Percentiles rank a stretch among this genome's conserved stretches.
phyloP scores from a whole-genome alignment of 2,329 filamentous ascomycete species.

The Diaporthe citri region DNA sequence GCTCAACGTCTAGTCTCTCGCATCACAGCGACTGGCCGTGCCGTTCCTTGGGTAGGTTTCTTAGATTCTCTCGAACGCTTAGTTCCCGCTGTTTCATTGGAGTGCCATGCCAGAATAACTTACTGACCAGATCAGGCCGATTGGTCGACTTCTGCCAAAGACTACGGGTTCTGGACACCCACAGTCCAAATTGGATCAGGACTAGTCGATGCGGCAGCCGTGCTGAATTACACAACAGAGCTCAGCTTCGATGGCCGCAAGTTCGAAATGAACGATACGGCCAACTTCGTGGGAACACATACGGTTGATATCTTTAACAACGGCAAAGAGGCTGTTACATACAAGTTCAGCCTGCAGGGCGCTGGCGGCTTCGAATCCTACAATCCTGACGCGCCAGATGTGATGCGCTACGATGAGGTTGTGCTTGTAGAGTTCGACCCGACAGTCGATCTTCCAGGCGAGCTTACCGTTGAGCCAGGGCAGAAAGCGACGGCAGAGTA shows the following conservation, averaged over 20 bases:
- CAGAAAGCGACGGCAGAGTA: constrained; percentile 39
- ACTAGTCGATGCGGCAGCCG: constrained; percentile 59
- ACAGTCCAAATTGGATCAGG: constrained; percentile 62
- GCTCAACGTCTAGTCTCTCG: not conserved
- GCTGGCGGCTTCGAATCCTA: constrained; percentile 37
- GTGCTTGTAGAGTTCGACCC: constrained; percentile 31
- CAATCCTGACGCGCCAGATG: not conserved
- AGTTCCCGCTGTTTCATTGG: not conserved
- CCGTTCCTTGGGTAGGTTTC: constrained; percentile 10
- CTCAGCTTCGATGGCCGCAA: constrained; percentile 53
- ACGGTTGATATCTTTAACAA: constrained; percentile 34
- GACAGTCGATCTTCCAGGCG: constrained; percentile 19
- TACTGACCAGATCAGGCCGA: not conserved
- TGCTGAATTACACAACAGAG: constrained; percentile 55
- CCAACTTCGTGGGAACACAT: constrained; percentile 51
- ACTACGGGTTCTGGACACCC: constrained; percentile 46
- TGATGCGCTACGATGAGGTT: constrained; percentile 21
- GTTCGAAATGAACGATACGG: constrained; percentile 63
- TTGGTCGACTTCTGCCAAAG: constrained; percentile 14
- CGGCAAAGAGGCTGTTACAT: constrained; percentile 31
- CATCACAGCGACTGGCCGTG: constrained; percentile 7
- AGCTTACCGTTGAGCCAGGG: constrained; percentile 24
- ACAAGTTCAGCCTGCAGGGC: constrained; percentile 32
- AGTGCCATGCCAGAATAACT: not conserved
- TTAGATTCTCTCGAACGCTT: too few species aligned